Conservation (phyloP, 208 protist species). For the Porcisia hertigi region DNA sequence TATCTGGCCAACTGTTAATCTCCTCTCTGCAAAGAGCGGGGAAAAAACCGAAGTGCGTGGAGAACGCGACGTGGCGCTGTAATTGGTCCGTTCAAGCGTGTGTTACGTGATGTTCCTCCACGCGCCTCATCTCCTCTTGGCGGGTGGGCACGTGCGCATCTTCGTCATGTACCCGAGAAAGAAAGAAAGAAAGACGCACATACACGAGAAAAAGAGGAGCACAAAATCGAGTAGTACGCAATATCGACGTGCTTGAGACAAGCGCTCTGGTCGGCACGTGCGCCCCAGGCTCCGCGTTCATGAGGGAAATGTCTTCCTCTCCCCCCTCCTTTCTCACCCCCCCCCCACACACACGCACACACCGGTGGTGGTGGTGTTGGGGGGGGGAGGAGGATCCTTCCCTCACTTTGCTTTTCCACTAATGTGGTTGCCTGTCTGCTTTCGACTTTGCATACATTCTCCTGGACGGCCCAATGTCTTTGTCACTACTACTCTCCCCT, state of each 20-base stretch:
- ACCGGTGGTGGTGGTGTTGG: no score
- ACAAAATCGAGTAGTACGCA: not conserved
- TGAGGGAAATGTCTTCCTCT: not conserved
- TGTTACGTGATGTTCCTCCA: not conserved
- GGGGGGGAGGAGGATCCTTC: no score
- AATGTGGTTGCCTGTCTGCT: not conserved
- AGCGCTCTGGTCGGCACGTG: not conserved
- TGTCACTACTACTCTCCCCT: not conserved
- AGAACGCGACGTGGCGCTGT: not conserved
- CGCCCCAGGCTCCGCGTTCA: not conserved
- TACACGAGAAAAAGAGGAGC: not conserved
- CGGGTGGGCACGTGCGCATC: not conserved
- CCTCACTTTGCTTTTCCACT: no score
- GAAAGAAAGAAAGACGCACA: not conserved
- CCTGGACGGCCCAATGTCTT: not conserved
- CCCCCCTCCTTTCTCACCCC: no score
- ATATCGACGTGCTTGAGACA: not conserved
- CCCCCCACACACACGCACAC: no score
- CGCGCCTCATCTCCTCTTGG: not conserved
- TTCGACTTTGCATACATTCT: not conserved
- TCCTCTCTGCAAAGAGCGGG: not conserved
- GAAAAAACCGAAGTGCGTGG: not conserved
- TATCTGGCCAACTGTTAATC: no score
- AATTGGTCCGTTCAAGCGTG: not conserved
- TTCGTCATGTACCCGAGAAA: not conserved